Evolutionary conservation across 805 yeast genomes (phyloP), one percentile per base, ranked within the genome.

Genomic region (Ogataea philodendri): DNA sequence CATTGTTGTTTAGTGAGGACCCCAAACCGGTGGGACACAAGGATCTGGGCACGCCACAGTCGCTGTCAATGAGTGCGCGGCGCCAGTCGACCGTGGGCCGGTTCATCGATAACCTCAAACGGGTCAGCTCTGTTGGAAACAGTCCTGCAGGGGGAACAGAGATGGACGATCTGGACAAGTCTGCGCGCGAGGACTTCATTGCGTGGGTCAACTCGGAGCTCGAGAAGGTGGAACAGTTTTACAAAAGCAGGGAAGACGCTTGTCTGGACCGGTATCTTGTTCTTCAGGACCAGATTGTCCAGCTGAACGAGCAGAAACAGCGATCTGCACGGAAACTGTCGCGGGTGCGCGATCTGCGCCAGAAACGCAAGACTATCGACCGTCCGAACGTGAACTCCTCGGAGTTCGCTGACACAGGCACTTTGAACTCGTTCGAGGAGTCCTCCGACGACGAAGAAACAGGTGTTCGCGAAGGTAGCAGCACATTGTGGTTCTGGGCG

Each of bases 131-230:
- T 7, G 19, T 44, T 25, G 28, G 19, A 3, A 5, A 22, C 4
- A 22, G 26, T 15, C 30, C 20, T 14, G 28, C 39, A 9, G 32
- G 32, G 3, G 45, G 33, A 3, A 53, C 57, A 1, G 64, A 59
- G 26, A 21, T 59, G 29, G 63, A 59, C 8, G 59, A 59, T 32
- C 41, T 57, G 24, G 52, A 62, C 8, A 57, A 51, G 16, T 60
- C 63, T n/a, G 71, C 66, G 9, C 67, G 65, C 27, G 44, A 55
- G 4, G 72, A 71, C 34, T 87, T 86, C 45, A 44, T 69, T n/a
- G 54, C 49, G 2, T 86, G 95, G 94, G 67, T 86, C 5, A 81
- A 83, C 36, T 35, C 48, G 0, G 82, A 86, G 54, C 62, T 81
- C 16, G 44, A 34, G 4, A 82, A 78, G 55, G 80, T 85, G 7